Evolutionary conservation across 2,329 filamentous ascomycete species (phyloP).

Genomic region (Celoporthe dispersa): DNA sequence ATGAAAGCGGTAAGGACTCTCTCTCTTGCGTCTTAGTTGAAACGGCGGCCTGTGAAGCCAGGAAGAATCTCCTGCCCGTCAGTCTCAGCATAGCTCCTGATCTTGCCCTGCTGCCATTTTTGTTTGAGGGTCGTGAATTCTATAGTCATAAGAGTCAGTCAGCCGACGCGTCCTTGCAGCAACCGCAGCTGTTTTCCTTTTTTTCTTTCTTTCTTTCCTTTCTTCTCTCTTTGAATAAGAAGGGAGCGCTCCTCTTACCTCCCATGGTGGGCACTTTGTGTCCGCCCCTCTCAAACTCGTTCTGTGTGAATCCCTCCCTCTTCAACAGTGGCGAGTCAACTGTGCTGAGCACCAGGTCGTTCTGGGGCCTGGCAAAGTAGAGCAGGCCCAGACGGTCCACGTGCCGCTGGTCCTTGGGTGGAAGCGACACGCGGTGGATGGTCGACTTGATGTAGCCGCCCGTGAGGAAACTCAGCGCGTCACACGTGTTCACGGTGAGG

Average conservation of each 20-base stretch:
- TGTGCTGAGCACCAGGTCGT: constrained; percentile 43
- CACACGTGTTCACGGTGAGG: constrained; percentile 53
- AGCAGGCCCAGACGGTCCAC: constrained; percentile 54
- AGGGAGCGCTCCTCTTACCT: constrained; percentile 23
- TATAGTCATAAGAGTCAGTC: neutral
- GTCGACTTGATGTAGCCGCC: constrained; percentile 46
- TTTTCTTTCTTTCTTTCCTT: neutral
- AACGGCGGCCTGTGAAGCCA: constrained; percentile 38
- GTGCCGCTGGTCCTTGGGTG: constrained; percentile 47
- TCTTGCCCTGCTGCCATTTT: constrained; percentile 43
- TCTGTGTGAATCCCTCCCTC: constrained; percentile 39
- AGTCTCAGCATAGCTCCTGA: constrained; percentile 20
- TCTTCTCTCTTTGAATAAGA: neutral
- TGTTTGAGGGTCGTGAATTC: constrained; percentile 45
- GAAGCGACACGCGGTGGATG: constrained; percentile 43
- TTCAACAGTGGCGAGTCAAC: constrained; percentile 45
- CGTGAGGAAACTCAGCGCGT: constrained; percentile 49
- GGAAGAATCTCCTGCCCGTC: constrained; percentile 42
- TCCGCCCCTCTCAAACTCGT: constrained; percentile 43
- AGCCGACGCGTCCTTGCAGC: neutral
- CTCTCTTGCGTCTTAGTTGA: neutral
- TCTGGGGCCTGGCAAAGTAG: constrained; percentile 54
- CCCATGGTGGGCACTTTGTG: constrained; percentile 42
- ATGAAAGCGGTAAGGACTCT: neutral
- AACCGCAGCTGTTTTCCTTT: neutral